Conservation (phyloP, 352 stramenopile genomes). For the Pythium phragmitis region DNA sequence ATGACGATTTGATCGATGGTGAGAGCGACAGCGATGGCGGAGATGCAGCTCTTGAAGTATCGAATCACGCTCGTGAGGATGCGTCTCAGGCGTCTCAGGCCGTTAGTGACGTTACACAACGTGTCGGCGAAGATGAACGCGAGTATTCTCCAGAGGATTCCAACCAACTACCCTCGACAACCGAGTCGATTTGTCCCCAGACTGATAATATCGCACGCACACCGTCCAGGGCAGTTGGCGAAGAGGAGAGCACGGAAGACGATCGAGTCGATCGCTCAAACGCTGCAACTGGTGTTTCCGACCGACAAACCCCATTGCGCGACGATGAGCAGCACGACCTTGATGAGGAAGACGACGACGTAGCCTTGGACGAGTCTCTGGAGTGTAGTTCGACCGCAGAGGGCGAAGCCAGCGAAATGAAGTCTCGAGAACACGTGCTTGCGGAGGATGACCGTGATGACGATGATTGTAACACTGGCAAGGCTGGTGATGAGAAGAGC, state of each 20-base stretch:
- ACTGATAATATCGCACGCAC: no score
- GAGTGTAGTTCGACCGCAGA: no score
- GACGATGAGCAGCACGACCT: not conserved
- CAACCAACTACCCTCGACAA: not conserved
- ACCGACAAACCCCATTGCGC: not conserved
- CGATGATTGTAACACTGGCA: no score
- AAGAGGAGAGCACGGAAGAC: not conserved
- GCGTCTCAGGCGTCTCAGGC: not conserved
- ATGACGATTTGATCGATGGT: not conserved
- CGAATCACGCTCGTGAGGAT: not conserved
- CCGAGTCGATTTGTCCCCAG: not conserved
- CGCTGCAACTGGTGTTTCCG: not conserved
- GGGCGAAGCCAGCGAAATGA: no score
- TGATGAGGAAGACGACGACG: not conserved
- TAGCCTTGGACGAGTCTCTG: no score
- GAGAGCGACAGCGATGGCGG: conserved; percentile 1
- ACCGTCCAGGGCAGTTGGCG: no score
- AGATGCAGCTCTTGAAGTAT: not conserved
- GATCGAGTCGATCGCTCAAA: not conserved
- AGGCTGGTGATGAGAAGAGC: not conserved
- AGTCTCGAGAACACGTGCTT: no score
- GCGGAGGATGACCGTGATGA: no score
- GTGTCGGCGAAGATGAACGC: not conserved
- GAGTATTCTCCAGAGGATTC: no score
- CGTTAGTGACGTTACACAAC: not conserved